Base-by-base conservation (phyloP, 768 basidiomycete genomes). In the Lactarius pseudohatsudake region DNA sequence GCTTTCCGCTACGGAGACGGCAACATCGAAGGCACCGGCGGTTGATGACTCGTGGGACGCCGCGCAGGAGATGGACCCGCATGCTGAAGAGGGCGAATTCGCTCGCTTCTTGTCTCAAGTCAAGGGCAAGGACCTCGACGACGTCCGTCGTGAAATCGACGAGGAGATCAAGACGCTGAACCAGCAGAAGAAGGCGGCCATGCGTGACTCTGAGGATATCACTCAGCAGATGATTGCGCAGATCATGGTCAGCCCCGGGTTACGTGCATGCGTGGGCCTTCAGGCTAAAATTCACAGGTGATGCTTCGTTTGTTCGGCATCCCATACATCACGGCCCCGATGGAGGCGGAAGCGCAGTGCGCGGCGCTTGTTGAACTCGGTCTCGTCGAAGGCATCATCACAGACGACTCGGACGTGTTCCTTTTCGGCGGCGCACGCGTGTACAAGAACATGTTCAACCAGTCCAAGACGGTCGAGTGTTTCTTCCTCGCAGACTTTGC, bases 401-500 rank as follows among this genome's bases (percentile, higher is more conserved):
- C 97, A 0, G 97, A 99, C 75, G 97, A 99, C 76, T 97, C 94
- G 5, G 97, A 99, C 74, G 95, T 98, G 58, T 99, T 99, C 78
- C 87, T 99, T 58, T 99, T 99, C 71, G 97, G 97, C 38, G 96
- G 94, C 28, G 78, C 85, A 70, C 89, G 94, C n/a, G 93, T 98
- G 22, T 97, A 91, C 84, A 97, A 96, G 79, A 98, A 99, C 76
- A 96, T 99, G 91, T 99, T 99, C 81, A 98, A 98, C 75, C 96
- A 98, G 77, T 91, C 92, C 57, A 98, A 98, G 81, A 98, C 95
- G 4, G 97, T 98, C 62, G 97, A 99, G 77, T 95, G 94, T 74
- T 99, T 97, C 81, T 80, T 97, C 41, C 79, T 87, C 2, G 77
- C 85, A 6, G 97, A 99, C 74, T 83, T 98, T 58, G 84, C 83